These are phyloP conservation scores for Porphyrellus cyaneotinctus DNA, from an alignment of 768 basidiomycete species.

Conservation along the genomic window DNA sequence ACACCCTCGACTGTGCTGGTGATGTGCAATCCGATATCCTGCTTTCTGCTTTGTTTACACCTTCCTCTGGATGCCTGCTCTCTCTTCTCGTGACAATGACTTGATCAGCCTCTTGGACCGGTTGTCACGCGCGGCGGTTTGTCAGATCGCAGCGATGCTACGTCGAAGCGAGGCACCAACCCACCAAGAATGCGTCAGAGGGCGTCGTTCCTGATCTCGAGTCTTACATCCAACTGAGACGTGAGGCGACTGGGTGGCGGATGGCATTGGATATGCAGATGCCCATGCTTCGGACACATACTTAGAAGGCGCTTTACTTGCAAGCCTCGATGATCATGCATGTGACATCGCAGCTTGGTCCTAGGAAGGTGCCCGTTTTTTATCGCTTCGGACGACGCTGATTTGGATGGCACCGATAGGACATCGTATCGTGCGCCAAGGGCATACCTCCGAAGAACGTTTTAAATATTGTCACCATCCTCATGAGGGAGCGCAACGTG, in stretches of 20 bases:
- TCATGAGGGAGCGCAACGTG: constrained; percentile 41
- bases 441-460: constrained; percentile 35
- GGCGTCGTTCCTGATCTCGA: constrained; percentile 38
- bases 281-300: constrained; percentile 34
- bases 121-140: constrained; percentile 39
- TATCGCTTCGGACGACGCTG: background rate
- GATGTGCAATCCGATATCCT: no score
- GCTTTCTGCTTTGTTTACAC: no score
- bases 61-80: no score
- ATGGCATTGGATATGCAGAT: constrained; percentile 54
- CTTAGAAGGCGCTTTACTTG: constrained; percentile 26
- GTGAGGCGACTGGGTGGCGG: constrained; percentile 45
- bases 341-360: constrained; percentile 51
- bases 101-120: constrained; percentile 41
- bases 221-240: constrained; percentile 42
- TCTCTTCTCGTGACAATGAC: no score
- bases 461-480: constrained; percentile 48
- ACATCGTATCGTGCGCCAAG: constrained; percentile 53
- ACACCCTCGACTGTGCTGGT: no score
- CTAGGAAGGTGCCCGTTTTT: constrained; percentile 37
- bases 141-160: constrained; percentile 32
- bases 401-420: constrained; percentile 35
- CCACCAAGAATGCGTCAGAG: constrained; percentile 22
- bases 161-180: constrained; percentile 31
- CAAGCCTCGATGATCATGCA: constrained; percentile 37